Base-by-base conservation (phyloP, 2,329 filamentous ascomycete genomes). In the Zymoseptoria passerinii region DNA sequence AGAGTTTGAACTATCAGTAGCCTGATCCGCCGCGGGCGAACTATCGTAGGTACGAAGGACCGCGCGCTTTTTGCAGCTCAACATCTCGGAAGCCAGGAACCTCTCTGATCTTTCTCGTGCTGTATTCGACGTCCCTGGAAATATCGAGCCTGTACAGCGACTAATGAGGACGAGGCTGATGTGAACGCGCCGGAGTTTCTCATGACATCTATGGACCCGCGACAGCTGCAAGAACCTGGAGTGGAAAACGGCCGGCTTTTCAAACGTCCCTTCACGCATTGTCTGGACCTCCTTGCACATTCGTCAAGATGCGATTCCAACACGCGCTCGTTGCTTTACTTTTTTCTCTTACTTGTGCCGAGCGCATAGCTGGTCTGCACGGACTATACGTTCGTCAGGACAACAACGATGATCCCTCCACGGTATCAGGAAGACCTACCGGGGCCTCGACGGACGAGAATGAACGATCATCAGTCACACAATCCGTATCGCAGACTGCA, bases 311-410 rank as follows among this genome's bases (percentile, higher is more conserved):
- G 58, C 58, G 58, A 40, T 48, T 61, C 23, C 56, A 61, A 13
- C 52, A 58, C 56, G 52, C 58, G 50, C 53, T 61, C 49, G 44
- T 56, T 50, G 28, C 58, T 7, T 53, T 61, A n/a, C 53, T 61
- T 44, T 44, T 57, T 44, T 50, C 58, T 35, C 28, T 58, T 2
- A 53, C 58, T 10, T 58, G 55, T 55, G 58, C 58, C 19, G 58
- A 61, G 50, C 52, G 55, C 27, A 50, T 61, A 53, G 55, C 27
- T 54, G 58, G 44, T 7, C 58, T 50, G 13, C 19, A 58, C 20
- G 53, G 53, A 48, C 56, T 61, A 19, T 35, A 48, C n/a, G 48
- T 55, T 19, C 58, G 58, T 28, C 55, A 61, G 28, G 55, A 52
- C 29, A 50, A 50, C 44, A 52, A 52, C 50, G 50, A 40, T 23